phyloP scores from a whole-genome alignment of 768 basidiomycete species.

The Tylopilus plumbeoviolaceoides region DNA sequence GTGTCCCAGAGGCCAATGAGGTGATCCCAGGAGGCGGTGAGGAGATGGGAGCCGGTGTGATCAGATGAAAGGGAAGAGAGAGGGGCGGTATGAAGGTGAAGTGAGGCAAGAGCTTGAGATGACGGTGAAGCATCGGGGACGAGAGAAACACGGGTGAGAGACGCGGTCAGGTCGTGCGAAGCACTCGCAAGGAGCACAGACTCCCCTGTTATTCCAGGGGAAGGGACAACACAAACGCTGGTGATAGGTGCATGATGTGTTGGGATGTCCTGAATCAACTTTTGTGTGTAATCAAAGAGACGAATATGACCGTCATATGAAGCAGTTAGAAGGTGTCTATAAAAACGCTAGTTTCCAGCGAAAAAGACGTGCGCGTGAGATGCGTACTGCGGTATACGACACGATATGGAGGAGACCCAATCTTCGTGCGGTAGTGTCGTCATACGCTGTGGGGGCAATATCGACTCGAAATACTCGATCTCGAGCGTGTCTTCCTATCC shows the following conservation, averaged over 20 bases:
- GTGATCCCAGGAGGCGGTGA: constrained; percentile 87
- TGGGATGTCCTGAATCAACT: constrained; percentile 43
- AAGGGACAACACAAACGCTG: constrained; percentile 54
- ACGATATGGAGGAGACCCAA: constrained; percentile 60
- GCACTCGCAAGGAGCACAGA: constrained; percentile 55
- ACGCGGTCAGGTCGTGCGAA: constrained; percentile 77
- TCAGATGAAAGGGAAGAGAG: constrained; percentile 68
- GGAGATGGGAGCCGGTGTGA: constrained; percentile 52
- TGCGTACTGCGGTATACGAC: constrained; percentile 16
- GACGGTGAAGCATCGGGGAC: background rate
- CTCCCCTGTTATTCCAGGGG: constrained; percentile 22
- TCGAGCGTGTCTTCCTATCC: constrained; percentile 83
- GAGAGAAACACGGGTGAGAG: constrained; percentile 38
- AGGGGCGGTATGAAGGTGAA: constrained; percentile 81
- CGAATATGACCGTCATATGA: constrained; percentile 81
- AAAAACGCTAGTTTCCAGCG: background rate
- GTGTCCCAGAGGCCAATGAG: constrained; percentile 82
- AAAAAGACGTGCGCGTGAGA: background rate
- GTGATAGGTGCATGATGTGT: constrained; percentile 67
- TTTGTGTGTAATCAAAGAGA: constrained; percentile 67
- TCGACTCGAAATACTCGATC: constrained; percentile 87
- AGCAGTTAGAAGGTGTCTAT: constrained; percentile 67
- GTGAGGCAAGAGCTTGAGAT: constrained; percentile 45
- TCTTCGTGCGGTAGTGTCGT: constrained; percentile 82
- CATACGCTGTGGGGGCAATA: constrained; percentile 82